Evolutionary conservation across 257 asterid species (phyloP), one percentile per base, ranked within the genome.

Genomic region (Mentha longifolia): DNA sequence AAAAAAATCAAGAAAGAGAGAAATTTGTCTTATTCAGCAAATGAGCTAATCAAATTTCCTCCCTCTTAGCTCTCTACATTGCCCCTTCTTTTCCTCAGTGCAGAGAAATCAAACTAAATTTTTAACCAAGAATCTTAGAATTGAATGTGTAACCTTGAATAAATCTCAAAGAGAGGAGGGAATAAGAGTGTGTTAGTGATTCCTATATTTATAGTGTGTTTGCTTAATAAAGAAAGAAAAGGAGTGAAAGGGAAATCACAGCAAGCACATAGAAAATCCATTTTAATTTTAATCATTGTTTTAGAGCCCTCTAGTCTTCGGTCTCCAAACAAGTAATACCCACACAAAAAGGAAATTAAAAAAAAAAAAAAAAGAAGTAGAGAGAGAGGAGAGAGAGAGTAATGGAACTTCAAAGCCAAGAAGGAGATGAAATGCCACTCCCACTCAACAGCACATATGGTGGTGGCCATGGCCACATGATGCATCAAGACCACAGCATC

Each of bases 401-500:
- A 61, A 90, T 85, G 75, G 96, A 87, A 61, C 66, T 81, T 70
- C 88, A 82, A 80, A 63, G 76, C 59, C 82, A 81, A 65, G 88
- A 77, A 72, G 80, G 31, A 0, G 65, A 72, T 4, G 73, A 57
- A 5, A 85, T 88, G 92, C 88, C 96, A 65, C 43, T 87, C 19
- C 98, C 98, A n/a, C 87, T 93, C 19, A 90, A 79, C 84, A 88
- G 82, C 25, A 67, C 89, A 20, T 92, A 90, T 72, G 86, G 85
- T 65, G 85, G 80, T 15, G 85, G 76, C 10, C 82, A 75, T 65
- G 82, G 81, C 1, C 86, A 85, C 80, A 70, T 87, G 78, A 82
- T 85, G 19, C 91, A 82, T 69, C 12, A 42, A 8, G 11, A 75
- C 15, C 81, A n/a, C n/a, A n/a, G 62, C 74, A 65, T 78, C 14